Evolutionary conservation across 768 basidiomycete species (phyloP).

Genomic region (Podaxis pistillaris): DNA sequence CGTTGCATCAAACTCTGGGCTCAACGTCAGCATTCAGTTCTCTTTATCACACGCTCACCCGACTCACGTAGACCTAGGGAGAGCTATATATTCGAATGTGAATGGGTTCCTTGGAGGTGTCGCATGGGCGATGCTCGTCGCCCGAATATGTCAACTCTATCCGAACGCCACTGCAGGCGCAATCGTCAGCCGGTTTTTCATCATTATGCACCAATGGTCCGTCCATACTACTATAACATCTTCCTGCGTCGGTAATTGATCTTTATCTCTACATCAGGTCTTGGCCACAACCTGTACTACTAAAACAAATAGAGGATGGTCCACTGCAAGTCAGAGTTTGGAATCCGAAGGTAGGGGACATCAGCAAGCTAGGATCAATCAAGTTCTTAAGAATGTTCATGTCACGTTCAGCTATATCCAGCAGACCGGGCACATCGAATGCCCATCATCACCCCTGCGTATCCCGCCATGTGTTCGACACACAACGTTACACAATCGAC

Average conservation of each 20-base stretch:
- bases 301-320: slow-evolving; percentile 96
- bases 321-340: slow-evolving; percentile 92
- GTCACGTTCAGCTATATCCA: slow-evolving; percentile 70
- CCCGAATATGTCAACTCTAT: slow-evolving; percentile 97
- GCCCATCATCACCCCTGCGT: slow-evolving; percentile 99
- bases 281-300: slow-evolving; percentile 97
- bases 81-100: slow-evolving; percentile 98
- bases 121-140: slow-evolving; percentile 99
- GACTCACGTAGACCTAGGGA: slow-evolving; percentile 44
- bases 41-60: background rate
- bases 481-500: slow-evolving; percentile 97
- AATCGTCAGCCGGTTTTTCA: slow-evolving; percentile 97
- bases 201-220: slow-evolving; percentile 97
- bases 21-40: slow-evolving; percentile 58
- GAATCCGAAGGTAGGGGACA: slow-evolving; percentile 81
- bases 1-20: slow-evolving; percentile 99
- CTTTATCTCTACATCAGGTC: slow-evolving; percentile 49
- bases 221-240: slow-evolving; percentile 23
- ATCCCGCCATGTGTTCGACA: slow-evolving; percentile 98
- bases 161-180: slow-evolving; percentile 93
- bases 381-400: slow-evolving; percentile 7
- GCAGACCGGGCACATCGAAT: slow-evolving; percentile 93
- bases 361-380: background rate
- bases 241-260: slow-evolving; percentile 9
- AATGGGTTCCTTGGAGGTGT: slow-evolving; percentile 98